Evolutionary conservation across 257 asterid species (phyloP).

Genomic region (Coffea canephora): DNA sequence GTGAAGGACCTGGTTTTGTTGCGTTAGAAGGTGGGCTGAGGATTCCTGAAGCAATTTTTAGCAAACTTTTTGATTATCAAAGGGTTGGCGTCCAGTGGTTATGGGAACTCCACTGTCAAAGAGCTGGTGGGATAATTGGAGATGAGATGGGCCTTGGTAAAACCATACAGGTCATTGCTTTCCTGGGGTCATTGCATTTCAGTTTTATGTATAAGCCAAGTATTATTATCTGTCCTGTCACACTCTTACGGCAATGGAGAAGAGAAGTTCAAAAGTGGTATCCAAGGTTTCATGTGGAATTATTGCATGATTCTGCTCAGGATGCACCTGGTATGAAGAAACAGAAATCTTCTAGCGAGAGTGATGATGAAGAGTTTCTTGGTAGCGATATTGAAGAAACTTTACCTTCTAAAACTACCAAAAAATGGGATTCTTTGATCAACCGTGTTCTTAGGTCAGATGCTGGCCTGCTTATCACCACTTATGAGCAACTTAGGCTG

Average conservation of each 20-base stretch:
- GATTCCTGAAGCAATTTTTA: conserved; percentile 69
- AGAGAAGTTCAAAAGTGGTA: conserved; percentile 93
- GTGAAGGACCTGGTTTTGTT: conserved; percentile 53
- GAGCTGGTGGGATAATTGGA: conserved; percentile 96
- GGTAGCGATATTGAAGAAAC: conserved; percentile 59
- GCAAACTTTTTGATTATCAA: conserved; percentile 86
- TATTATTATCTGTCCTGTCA: conserved; percentile 88
- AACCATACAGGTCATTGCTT: conserved; percentile 82
- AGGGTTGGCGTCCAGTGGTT: conserved; percentile 98
- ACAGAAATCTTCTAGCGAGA: conserved; percentile 48
- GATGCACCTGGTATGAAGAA: conserved; percentile 53
- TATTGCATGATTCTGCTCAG: conserved; percentile 88
- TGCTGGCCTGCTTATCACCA: conserved; percentile 83
- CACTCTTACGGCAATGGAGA: conserved; percentile 91
- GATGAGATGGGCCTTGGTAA: conserved; percentile 99
- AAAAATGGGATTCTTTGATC: conserved; percentile 80
- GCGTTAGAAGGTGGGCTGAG: conserved; percentile 91
- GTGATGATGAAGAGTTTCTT: conserved; percentile 56
- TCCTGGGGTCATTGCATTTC: conserved; percentile 89
- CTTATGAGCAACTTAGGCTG: conserved; percentile 93
- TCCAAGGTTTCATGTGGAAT: conserved; percentile 72
- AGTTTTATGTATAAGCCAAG: conserved; percentile 90
- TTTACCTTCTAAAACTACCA: conserved; percentile 38
- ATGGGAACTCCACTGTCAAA: conserved; percentile 99
- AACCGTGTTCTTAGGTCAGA: conserved; percentile 73